Evolutionary conservation across 257 asterid genomes (phyloP).

Genomic region (Anisodus acutangulus): DNA sequence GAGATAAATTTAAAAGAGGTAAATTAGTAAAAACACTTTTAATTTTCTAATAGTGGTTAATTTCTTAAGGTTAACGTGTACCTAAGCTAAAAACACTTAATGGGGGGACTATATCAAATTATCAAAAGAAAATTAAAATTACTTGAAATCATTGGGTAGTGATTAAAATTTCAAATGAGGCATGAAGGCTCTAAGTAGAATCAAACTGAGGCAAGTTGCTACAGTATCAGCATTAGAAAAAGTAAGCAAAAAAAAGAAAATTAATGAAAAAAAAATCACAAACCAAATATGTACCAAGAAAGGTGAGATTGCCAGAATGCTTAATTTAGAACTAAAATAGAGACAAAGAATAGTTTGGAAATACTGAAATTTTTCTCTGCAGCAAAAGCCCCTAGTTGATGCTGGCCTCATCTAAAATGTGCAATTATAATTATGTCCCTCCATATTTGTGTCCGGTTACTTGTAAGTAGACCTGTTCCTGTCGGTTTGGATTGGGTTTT

Average conservation of each 20-base stretch:
- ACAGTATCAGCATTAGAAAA: too few species aligned
- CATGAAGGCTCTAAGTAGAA: slow-evolving; percentile 3
- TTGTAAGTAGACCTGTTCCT: neutral
- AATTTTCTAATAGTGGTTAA: too few species aligned
- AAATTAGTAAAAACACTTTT: too few species aligned
- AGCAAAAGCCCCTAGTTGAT: neutral
- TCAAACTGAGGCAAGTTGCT: neutral
- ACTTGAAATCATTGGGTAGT: slow-evolving; percentile 24
- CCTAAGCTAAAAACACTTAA: too few species aligned
- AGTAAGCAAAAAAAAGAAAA: too few species aligned
- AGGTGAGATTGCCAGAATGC: neutral
- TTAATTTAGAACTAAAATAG: neutral
- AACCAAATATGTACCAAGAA: too few species aligned
- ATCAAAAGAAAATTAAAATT: neutral
- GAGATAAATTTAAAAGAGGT: too few species aligned
- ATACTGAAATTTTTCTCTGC: too few species aligned
- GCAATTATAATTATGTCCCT: neutral
- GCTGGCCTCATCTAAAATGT: slow-evolving; percentile 19
- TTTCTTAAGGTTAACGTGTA: too few species aligned
- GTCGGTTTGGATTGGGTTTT: too few species aligned
- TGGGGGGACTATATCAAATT: neutral
- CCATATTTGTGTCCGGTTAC: neutral
- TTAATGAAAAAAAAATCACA: too few species aligned
- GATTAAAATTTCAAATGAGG: slow-evolving; percentile 17
- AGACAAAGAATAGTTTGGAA: neutral